These are phyloP conservation scores for Porosira glacialis DNA, from an alignment of 352 stramenopile species.

Conservation along the genomic window DNA sequence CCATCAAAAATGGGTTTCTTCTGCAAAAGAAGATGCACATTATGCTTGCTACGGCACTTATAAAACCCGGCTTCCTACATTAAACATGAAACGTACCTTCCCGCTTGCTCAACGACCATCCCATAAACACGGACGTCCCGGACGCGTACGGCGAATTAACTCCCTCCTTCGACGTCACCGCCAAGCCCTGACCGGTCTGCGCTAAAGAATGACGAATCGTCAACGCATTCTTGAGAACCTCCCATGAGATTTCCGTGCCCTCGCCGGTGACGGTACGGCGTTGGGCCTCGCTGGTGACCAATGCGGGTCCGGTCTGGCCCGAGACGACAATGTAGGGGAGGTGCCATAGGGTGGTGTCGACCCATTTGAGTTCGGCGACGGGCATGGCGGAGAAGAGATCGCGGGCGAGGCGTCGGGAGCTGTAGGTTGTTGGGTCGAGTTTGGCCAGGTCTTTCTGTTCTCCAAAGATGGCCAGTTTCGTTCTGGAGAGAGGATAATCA, in stretches of 20 bases:
- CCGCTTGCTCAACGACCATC: constrained; percentile 28
- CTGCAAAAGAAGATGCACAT: too few species aligned
- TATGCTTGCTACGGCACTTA: too few species aligned
- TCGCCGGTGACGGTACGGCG: constrained; percentile 18
- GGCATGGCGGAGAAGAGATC: constrained; percentile 29
- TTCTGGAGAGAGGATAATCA: constrained; percentile 11
- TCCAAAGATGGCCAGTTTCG: constrained; percentile 32
- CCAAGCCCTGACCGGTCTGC: constrained; percentile 21
- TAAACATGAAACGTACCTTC: not conserved
- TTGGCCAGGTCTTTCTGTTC: constrained; percentile 6
- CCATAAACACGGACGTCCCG: constrained; percentile 35
- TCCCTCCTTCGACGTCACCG: constrained; percentile 5
- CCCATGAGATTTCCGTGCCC: constrained; percentile 25
- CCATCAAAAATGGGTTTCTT: too few species aligned
- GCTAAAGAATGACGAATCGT: constrained; percentile 25
- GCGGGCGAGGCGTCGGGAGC: constrained; percentile 15
- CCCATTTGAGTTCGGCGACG: constrained; percentile 23
- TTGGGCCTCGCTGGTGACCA: constrained; percentile 30
- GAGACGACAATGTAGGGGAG: constrained; percentile 33
- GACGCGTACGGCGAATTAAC: constrained; percentile 27
- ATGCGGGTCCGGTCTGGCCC: constrained; percentile 13
- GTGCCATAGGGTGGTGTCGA: constrained; percentile 31
- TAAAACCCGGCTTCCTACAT: too few species aligned
- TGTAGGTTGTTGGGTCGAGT: constrained; percentile 18
- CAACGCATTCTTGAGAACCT: constrained; percentile 27